Percentiles rank a stretch among this genome's conserved stretches.
Evolutionary conservation across 768 basidiomycete species (phyloP).

Genomic region (Gymnopilus dilepis): DNA sequence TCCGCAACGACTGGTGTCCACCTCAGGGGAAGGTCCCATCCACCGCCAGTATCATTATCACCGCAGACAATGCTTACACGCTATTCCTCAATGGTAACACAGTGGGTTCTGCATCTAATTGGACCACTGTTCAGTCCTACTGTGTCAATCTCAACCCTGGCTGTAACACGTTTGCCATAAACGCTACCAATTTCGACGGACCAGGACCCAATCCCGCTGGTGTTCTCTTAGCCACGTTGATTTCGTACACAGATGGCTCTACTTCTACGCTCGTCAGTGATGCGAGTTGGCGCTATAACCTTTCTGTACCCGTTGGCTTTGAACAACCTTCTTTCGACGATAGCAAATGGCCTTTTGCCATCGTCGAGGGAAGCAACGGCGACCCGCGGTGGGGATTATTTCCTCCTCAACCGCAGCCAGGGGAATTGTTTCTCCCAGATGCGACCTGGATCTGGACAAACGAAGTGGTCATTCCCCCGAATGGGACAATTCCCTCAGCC

Average conservation of each 20-base stretch:
- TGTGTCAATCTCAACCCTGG: neutral
- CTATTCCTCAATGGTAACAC: neutral
- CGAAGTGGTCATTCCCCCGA: conserved; percentile 26
- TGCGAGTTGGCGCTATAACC: neutral
- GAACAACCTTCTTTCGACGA: conserved; percentile 35
- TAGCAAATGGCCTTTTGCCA: conserved; percentile 33
- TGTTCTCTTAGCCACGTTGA: neutral
- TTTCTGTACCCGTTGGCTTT: conserved; percentile 32
- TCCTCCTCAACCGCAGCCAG: neutral
- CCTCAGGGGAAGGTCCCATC: neutral
- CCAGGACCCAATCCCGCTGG: neutral
- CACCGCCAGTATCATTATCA: neutral
- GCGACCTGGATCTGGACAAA: conserved; percentile 37
- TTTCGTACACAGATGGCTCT: neutral
- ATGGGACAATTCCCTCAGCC: too few species aligned
- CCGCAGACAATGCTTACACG: neutral
- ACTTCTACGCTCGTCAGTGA: neutral
- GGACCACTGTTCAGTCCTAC: neutral
- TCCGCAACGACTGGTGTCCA: neutral
- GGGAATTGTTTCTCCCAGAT: neutral
- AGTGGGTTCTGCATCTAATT: neutral
- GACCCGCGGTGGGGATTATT: neutral
- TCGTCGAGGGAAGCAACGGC: conserved; percentile 19
- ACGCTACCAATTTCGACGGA: neutral
- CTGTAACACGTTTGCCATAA: neutral